Evolutionary conservation across 140 eudicot genomes (phyloP).

Genomic region (Bidens hawaiensis): DNA sequence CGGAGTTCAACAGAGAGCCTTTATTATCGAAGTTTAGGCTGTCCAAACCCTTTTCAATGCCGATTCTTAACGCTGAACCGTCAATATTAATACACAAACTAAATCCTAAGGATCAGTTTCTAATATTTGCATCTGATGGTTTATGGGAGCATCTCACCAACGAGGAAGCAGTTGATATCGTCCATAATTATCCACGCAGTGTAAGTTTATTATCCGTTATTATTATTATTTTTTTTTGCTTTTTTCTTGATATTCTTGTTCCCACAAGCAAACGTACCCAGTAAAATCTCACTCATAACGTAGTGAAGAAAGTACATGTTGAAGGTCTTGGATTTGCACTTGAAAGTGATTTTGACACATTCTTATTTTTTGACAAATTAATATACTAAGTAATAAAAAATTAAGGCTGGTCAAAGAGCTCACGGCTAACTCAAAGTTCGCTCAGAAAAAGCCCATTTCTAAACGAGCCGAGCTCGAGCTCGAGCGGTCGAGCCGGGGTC

Average conservation of each 20-base stretch:
- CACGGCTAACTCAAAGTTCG: too few relatives aligned
- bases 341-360: too few relatives aligned
- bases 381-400: background rate
- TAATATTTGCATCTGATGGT: conserved; percentile 94
- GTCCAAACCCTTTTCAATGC: conserved; percentile 50
- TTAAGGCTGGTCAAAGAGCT: too few relatives aligned
- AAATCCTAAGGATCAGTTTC: conserved; percentile 69
- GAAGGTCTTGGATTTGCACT: too few relatives aligned
- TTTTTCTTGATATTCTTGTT: background rate
- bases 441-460: too few relatives aligned
- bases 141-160: conserved; percentile 96
- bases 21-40: conserved; percentile 67
- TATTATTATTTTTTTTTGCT: background rate
- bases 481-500: too few relatives aligned
- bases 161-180: conserved; percentile 87
- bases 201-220: conserved; percentile 49
- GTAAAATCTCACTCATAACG: background rate
- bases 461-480: too few relatives aligned
- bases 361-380: too few relatives aligned
- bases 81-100: conserved; percentile 64
- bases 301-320: background rate
- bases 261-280: too few relatives aligned
- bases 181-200: conserved; percentile 50
- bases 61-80: conserved; percentile 78
- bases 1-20: conserved; percentile 85